Evolutionary conservation across 2,329 filamentous ascomycete species (phyloP).

Genomic region (Arthrobotrys pseudoclavata): DNA sequence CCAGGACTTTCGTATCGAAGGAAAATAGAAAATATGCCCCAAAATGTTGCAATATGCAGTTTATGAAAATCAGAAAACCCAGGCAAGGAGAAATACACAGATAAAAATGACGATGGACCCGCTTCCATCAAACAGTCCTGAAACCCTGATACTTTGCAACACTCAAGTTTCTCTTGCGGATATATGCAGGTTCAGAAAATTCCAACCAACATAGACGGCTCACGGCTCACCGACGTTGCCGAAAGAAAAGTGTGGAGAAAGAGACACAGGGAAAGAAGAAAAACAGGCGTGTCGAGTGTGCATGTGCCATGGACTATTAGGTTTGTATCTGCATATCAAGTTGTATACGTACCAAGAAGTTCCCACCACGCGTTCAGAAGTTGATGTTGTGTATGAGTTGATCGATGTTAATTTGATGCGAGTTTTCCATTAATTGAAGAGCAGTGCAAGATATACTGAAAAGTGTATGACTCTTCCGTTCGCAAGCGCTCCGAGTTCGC

Average conservation of each 20-base stretch:
- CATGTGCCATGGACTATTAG: constrained; percentile 46
- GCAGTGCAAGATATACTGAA: constrained; percentile 17
- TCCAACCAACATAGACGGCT: constrained; percentile 26
- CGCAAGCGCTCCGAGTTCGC: constrained; percentile 49
- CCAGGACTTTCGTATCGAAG: constrained; percentile 3
- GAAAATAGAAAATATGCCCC: not conserved
- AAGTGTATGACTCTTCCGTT: constrained; percentile 46
- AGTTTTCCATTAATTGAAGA: constrained; percentile 8
- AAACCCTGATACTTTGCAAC: constrained; percentile 26
- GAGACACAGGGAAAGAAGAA: constrained; percentile 2
- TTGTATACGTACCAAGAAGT: constrained; percentile 33
- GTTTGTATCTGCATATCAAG: constrained; percentile 19
- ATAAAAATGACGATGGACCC: not conserved
- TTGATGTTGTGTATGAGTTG: constrained; percentile 19
- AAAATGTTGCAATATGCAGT: constrained; percentile 1
- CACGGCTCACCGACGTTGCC: constrained; percentile 26
- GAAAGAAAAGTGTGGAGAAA: constrained; percentile 30
- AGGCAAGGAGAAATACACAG: constrained; percentile 14
- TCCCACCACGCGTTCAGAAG: not conserved
- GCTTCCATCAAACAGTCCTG: constrained; percentile 6
- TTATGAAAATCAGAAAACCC: not conserved
- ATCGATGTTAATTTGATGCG: constrained; percentile 6
- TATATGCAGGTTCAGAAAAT: constrained; percentile 51
- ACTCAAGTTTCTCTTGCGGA: constrained; percentile 36
- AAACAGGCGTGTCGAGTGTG: constrained; percentile 26